Evolutionary conservation across 2,329 filamentous ascomycete genomes (phyloP).

Genomic region (Davidsoniella neocaledoniae): DNA sequence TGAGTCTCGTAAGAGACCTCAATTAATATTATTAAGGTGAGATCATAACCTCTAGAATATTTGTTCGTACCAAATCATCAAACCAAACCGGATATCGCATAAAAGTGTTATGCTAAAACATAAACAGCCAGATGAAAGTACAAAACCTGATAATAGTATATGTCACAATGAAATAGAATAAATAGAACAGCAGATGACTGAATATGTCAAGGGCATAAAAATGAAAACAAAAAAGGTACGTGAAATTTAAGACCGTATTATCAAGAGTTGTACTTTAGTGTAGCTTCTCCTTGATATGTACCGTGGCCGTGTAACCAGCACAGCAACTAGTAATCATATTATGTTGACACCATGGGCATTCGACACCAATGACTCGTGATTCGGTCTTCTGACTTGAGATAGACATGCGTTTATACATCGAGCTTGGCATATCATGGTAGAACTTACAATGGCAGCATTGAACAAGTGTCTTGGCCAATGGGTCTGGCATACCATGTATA

Average conservation of each 20-base stretch:
- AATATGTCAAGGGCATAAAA: too few relatives aligned
- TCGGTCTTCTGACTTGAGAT: slow-evolving; percentile 22
- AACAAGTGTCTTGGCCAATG: slow-evolving; percentile 45
- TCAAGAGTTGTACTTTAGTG: slow-evolving; percentile 21
- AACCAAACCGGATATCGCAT: too few relatives aligned
- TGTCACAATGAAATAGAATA: too few relatives aligned
- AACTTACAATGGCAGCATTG: slow-evolving; percentile 48
- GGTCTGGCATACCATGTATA: slow-evolving; percentile 17
- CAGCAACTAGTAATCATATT: slow-evolving; percentile 54
- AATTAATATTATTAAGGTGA: too few relatives aligned
- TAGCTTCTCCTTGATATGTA: slow-evolving; percentile 48
- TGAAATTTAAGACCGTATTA: too few relatives aligned
- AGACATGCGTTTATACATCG: slow-evolving; percentile 47
- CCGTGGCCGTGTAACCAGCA: slow-evolving; percentile 48
- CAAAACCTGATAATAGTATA: too few relatives aligned
- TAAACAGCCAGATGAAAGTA: too few relatives aligned
- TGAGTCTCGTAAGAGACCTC: too few relatives aligned
- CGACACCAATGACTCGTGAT: slow-evolving; percentile 32
- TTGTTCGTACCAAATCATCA: too few relatives aligned
- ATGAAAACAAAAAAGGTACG: too few relatives aligned
- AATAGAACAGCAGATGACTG: not conserved
- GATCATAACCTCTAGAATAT: too few relatives aligned
- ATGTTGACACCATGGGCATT: slow-evolving; percentile 57
- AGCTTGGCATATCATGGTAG: slow-evolving; percentile 48
- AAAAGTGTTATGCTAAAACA: too few relatives aligned